These are phyloP conservation scores for Leishmania amazonensis DNA, from an alignment of 208 protist species.

Conservation along the genomic window DNA sequence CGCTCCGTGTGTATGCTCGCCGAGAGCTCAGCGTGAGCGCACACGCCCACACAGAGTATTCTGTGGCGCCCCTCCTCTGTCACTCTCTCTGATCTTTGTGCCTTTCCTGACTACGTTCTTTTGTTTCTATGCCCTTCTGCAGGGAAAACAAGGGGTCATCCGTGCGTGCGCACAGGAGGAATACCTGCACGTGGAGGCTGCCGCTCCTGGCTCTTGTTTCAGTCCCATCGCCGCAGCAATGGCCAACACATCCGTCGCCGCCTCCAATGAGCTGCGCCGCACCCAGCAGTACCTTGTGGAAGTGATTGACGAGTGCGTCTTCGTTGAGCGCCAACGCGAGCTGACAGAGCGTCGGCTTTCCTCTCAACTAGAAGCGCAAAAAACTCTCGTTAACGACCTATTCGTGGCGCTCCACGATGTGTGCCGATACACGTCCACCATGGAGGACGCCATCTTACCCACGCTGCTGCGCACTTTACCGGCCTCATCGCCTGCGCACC, in stretches of 20 bases:
- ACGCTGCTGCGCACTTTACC: conserved; percentile 8
- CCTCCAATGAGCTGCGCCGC: conserved; percentile 29
- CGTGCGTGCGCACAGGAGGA: not conserved
- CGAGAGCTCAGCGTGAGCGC: not conserved
- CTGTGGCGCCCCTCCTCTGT: not conserved
- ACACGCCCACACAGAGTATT: not conserved
- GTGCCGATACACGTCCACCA: conserved; percentile 18
- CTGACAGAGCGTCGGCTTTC: conserved; percentile 38
- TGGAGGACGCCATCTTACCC: conserved; percentile 21
- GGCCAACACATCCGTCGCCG: not conserved
- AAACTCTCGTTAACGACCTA: conserved; percentile 23
- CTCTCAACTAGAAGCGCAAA: conserved; percentile 31
- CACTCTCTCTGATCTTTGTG: no score
- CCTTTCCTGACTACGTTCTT: not conserved
- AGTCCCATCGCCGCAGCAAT: not conserved
- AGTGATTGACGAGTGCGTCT: conserved; percentile 81
- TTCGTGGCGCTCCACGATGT: conserved; percentile 18
- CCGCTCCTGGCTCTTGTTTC: not conserved
- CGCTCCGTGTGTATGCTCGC: not conserved
- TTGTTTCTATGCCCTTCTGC: not conserved
- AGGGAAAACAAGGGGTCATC: no score
- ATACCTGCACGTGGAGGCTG: not conserved
- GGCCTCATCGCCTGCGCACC: not conserved
- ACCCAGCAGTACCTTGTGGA: conserved; percentile 58
- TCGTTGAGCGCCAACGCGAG: conserved; percentile 66